phyloP scores from a whole-genome alignment of 2,329 filamentous ascomycete species.

The Pestalotiopsis sp. region DNA sequence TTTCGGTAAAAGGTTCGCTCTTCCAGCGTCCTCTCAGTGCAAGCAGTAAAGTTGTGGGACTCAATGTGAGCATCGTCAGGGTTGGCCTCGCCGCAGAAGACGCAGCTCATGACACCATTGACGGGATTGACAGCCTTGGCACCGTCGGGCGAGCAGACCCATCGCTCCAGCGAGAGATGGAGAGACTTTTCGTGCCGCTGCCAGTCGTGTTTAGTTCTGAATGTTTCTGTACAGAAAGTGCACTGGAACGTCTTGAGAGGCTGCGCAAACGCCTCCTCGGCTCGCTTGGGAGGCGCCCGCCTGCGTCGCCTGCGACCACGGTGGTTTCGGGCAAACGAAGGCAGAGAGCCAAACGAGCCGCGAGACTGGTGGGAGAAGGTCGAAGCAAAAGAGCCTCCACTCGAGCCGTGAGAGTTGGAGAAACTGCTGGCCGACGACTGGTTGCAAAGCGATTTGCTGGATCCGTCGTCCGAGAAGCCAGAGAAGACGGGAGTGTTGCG shows the following conservation, averaged over 20 bases:
- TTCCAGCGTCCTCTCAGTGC: slow-evolving; percentile 62
- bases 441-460: slow-evolving; percentile 56
- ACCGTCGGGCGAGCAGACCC: slow-evolving; percentile 63
- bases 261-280: slow-evolving; percentile 37
- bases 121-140: slow-evolving; percentile 56
- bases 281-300: slow-evolving; percentile 38
- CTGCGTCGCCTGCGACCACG: slow-evolving; percentile 52
- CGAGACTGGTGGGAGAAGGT: slow-evolving; percentile 59
- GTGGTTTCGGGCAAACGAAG: slow-evolving; percentile 35
- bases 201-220: slow-evolving; percentile 69
- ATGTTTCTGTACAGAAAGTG: slow-evolving; percentile 69
- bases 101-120: slow-evolving; percentile 56
- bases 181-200: slow-evolving; percentile 70
- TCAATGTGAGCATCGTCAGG: slow-evolving; percentile 58
- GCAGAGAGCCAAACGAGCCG: slow-evolving; percentile 54
- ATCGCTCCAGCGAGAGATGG: slow-evolving; percentile 64
- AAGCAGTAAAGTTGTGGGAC: slow-evolving; percentile 60
- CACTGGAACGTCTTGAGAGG: slow-evolving; percentile 63
- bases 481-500: slow-evolving; percentile 58
- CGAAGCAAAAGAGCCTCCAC: slow-evolving; percentile 57
- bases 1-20: slow-evolving; percentile 69
- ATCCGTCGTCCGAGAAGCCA: slow-evolving; percentile 62
- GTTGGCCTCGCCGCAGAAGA: slow-evolving; percentile 59
- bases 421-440: slow-evolving; percentile 61
- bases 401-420: slow-evolving; percentile 58